These are phyloP conservation scores for Penicillium sp. DNA, from an alignment of 2,329 filamentous ascomycete genomes.

Conservation along the genomic window DNA sequence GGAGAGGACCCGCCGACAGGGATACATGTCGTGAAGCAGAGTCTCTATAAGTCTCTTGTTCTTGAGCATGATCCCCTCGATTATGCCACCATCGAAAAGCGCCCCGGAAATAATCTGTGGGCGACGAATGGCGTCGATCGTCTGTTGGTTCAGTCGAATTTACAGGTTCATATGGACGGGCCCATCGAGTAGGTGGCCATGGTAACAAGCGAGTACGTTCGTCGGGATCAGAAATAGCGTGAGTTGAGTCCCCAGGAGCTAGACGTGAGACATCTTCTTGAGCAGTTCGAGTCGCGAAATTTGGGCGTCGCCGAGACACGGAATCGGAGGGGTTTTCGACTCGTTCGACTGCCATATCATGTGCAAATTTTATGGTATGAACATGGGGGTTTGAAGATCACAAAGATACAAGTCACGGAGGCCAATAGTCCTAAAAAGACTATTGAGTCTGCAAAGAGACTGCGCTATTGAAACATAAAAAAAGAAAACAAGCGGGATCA, in stretches of 20 bases:
- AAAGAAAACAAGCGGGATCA: not conserved
- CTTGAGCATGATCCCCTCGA: conserved; percentile 7
- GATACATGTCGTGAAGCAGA: conserved; percentile 11
- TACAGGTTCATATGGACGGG: conserved; percentile 27
- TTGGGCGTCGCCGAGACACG: conserved; percentile 39
- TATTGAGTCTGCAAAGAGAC: not conserved
- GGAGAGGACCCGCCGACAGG: conserved; percentile 21
- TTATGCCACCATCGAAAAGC: conserved; percentile 30
- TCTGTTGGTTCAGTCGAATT: conserved; percentile 19
- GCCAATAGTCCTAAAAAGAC: not conserved
- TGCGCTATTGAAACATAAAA: not conserved
- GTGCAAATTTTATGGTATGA: conserved; percentile 1
- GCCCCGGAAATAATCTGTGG: conserved; percentile 23
- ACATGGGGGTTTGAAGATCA: conserved; percentile 1
- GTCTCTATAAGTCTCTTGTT: conserved; percentile 10
- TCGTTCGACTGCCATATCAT: conserved; percentile 25
- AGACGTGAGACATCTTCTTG: conserved; percentile 40
- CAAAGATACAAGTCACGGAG: too few species aligned
- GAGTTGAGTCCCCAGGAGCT: conserved; percentile 31
- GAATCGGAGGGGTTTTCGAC: conserved; percentile 23
- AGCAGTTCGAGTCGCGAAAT: conserved; percentile 40
- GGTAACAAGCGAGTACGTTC: conserved; percentile 26
- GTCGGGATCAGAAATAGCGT: conserved; percentile 21
- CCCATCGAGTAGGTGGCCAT: conserved; percentile 20
- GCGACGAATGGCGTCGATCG: conserved; percentile 20